These are phyloP conservation scores for Pyricularia sp. DNA, from an alignment of 2,329 filamentous ascomycete genomes.

Conservation along the genomic window DNA sequence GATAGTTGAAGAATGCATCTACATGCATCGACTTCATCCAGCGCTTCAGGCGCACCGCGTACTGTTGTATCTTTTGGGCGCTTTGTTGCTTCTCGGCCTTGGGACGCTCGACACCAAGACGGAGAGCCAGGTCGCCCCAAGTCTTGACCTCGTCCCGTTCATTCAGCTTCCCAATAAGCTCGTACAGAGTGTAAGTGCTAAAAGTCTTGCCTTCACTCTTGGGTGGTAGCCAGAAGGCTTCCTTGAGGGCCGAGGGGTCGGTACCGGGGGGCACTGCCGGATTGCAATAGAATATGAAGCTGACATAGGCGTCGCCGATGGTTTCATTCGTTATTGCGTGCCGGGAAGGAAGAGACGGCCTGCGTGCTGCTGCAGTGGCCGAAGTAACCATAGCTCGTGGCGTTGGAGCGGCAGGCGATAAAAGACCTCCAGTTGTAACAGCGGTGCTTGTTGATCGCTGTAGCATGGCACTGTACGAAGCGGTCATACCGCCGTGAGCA, in stretches of 20 bases:
- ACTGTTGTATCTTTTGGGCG: slow-evolving; percentile 88
- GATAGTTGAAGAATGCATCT: slow-evolving; percentile 87
- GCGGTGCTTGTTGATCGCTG: background rate
- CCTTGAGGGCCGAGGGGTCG: slow-evolving; percentile 58
- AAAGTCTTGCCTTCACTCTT: slow-evolving; percentile 83
- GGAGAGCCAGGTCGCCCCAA: slow-evolving; percentile 77
- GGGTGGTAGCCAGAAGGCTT: slow-evolving; percentile 66
- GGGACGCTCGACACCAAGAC: slow-evolving; percentile 78
- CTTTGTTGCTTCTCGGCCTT: slow-evolving; percentile 74
- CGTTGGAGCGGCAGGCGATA: background rate
- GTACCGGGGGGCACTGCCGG: slow-evolving; percentile 59
- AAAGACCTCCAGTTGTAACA: background rate
- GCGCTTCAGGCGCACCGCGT: slow-evolving; percentile 84
- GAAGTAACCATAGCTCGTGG: background rate
- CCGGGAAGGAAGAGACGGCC: slow-evolving; percentile 44
- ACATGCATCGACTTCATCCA: slow-evolving; percentile 98
- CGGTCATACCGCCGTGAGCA: background rate
- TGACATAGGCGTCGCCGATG: slow-evolving; percentile 71
- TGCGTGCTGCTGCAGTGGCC: background rate
- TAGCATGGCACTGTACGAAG: background rate
- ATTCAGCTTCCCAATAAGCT: slow-evolving; percentile 68
- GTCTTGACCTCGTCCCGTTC: slow-evolving; percentile 69
- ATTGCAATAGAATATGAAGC: slow-evolving; percentile 85
- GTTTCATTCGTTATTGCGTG: slow-evolving; percentile 50
- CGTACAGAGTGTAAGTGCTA: slow-evolving; percentile 61